Evolutionary conservation across 345 rosid species (phyloP).

Genomic region (Isatis tinctoria): DNA sequence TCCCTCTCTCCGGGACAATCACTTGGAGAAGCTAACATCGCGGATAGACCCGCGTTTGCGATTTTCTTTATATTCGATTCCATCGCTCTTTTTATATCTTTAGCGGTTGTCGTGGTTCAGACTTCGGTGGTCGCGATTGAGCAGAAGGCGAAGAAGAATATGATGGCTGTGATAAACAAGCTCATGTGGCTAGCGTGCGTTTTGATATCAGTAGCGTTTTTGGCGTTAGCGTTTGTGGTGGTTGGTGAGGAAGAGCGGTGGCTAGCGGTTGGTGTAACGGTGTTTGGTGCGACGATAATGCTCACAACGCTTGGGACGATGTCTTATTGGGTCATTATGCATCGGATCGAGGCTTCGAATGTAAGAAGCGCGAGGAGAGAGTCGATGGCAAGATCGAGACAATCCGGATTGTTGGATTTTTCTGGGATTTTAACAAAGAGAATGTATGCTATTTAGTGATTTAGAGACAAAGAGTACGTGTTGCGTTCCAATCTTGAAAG

Average conservation of each 20-base stretch:
- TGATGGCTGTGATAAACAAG: conserved; percentile 94
- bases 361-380: conserved; percentile 60
- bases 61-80: conserved; percentile 86
- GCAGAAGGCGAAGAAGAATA: conserved; percentile 87
- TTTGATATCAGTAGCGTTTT: conserved; percentile 69
- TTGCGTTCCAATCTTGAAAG: neutral
- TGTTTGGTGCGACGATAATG: conserved; percentile 78
- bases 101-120: conserved; percentile 92
- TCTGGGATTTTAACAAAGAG: conserved; percentile 63
- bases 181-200: conserved; percentile 94
- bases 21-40: conserved; percentile 80
- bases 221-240: conserved; percentile 75
- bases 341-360: conserved; percentile 74
- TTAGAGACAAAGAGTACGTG: neutral
- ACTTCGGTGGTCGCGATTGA: conserved; percentile 93
- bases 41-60: conserved; percentile 58
- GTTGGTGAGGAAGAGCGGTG: conserved; percentile 71
- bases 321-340: conserved; percentile 88
- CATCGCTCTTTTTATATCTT: conserved; percentile 81
- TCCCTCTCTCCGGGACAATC: conserved; percentile 42
- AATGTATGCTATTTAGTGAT: conserved; percentile 71
- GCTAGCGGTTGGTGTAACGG: conserved; percentile 77
- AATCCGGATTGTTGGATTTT: conserved; percentile 37
- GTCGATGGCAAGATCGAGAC: conserved; percentile 44
- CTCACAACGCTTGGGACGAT: conserved; percentile 85